phyloP scores from a whole-genome alignment of 177 flowering plant genomes.

The Tripterygium wilfordii region DNA sequence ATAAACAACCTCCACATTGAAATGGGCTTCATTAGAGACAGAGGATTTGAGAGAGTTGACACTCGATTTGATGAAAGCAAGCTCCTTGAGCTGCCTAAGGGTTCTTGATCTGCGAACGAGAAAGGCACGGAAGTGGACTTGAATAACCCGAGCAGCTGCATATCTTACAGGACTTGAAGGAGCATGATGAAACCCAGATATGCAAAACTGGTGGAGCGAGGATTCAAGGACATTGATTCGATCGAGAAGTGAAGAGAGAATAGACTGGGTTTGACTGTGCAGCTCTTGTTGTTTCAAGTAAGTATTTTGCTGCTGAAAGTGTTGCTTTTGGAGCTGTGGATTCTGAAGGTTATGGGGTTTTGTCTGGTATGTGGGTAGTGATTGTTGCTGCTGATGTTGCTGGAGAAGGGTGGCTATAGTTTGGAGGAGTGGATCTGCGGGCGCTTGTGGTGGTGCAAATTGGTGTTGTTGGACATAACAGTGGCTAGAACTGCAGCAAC shows the following conservation, averaged over 20 bases:
- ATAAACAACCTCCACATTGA: conserved; percentile 32
- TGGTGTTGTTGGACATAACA: too few relatives aligned
- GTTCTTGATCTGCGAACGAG: conserved; percentile 79
- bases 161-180: conserved; percentile 45
- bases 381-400: too few relatives aligned
- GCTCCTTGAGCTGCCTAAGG: conserved; percentile 66
- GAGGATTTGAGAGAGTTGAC: conserved; percentile 51
- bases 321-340: too few relatives aligned
- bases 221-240: conserved; percentile 65
- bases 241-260: conserved; percentile 38
- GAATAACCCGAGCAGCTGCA: conserved; percentile 78
- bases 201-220: conserved; percentile 30
- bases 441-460: too few relatives aligned
- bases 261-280: conserved; percentile 14
- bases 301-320: conserved; percentile 10
- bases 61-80: conserved; percentile 58
- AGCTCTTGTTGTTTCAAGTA: not conserved
- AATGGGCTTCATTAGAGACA: conserved; percentile 25
- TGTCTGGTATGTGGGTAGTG: too few relatives aligned
- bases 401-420: too few relatives aligned
- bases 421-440: too few relatives aligned
- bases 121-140: conserved; percentile 68
- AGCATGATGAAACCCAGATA: conserved; percentile 8
- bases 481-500: too few relatives aligned
- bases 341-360: too few relatives aligned